Conservation (phyloP, 2,329 filamentous ascomycete species). For the Hymenoscyphus fructigenus region DNA sequence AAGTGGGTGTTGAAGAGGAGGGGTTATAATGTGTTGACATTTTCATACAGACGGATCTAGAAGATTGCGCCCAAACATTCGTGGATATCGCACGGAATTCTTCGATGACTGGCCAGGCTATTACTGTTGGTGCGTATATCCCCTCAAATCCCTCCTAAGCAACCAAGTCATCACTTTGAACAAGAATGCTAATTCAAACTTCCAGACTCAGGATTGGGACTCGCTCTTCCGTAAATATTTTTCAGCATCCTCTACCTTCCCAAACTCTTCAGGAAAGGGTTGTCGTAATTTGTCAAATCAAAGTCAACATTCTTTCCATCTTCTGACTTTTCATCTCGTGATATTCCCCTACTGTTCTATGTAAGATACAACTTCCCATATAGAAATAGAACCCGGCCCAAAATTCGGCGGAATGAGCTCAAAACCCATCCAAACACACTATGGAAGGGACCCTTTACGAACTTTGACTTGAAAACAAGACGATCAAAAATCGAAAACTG, state of each 20-base stretch:
- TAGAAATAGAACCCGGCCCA: no score
- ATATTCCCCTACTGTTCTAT: no score
- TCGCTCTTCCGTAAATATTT: not conserved
- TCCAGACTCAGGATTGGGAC: not conserved
- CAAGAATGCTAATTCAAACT: not conserved
- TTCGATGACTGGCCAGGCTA: slow-evolving; percentile 37
- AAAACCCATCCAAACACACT: no score
- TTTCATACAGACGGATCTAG: slow-evolving; percentile 43
- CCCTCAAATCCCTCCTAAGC: not conserved
- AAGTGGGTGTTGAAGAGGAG: not conserved
- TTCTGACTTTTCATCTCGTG: no score
- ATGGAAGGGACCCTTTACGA: no score
- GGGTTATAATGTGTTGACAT: not conserved
- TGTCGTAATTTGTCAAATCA: no score
- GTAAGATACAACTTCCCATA: no score
- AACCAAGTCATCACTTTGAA: not conserved
- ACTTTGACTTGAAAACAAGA: no score
- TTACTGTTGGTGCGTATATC: slow-evolving; percentile 33
- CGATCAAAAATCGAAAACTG: no score
- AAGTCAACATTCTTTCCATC: no score
- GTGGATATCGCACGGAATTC: slow-evolving; percentile 52
- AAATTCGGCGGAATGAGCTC: no score
- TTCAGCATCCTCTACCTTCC: not conserved
- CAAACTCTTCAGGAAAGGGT: no score
- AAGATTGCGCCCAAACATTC: slow-evolving; percentile 56